Base-by-base conservation (phyloP, 2,329 filamentous ascomycete species). In the Ophiostoma perfectum region DNA sequence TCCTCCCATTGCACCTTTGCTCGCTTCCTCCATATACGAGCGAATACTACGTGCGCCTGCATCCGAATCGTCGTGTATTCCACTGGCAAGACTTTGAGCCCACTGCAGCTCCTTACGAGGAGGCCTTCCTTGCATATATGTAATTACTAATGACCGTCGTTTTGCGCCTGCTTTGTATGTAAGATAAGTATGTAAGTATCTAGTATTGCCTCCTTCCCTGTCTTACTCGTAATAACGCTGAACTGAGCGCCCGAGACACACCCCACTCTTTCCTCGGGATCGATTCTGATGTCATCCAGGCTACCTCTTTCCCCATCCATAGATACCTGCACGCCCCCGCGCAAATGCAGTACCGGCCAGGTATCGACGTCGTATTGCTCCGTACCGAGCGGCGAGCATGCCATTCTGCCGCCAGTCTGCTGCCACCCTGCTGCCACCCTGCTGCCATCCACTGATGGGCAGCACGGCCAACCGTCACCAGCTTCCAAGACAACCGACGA, bases 281-380 rank as follows among this genome's bases (percentile, higher is more conserved):
- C 18, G 52, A 27, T 60, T 36, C 55, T 60, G 55, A 60, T 60
- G 55, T 60, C 55, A 60, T 60, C 27, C 9, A 16, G 27, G 55
- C 27, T 60, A 60, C 55, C 27, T 60, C 27, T 60, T 38, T 60
- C 55, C 14, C 11, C n/a, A 60, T 36, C 52, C 27, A 52, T 36
- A 58, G 52, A 36, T 60, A 60, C 55, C 6, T 39, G 55, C 4
- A 5, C 4, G 27, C n/a, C 18, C 55, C 27, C 55, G 55, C 55
- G 9, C 4, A 12, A 36, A 14, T 1, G 27, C 2, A 60, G 7
- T 11, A 8, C 55, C 55, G 14, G 11, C 12, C 27, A 60, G 9
- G 55, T 60, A 60, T 18, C 27, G 55, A 16, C 55, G 55, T 60
- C 11, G 27, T 36, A 60, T 38, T 38, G 27, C 55, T 52, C 2